Conservation (phyloP, 306 rosid genomes). For the Senna tora region DNA sequence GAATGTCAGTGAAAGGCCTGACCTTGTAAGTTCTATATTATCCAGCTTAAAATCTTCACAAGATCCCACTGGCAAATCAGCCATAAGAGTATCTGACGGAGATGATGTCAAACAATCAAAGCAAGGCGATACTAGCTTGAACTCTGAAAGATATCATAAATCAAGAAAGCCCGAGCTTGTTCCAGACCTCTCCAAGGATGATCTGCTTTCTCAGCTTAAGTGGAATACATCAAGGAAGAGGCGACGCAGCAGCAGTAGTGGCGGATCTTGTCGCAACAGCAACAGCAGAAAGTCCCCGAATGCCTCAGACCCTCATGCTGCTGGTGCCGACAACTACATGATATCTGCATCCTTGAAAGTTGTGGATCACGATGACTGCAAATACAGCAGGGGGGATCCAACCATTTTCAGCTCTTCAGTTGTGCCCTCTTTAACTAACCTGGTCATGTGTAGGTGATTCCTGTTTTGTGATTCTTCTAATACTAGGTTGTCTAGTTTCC, state of each 20-base stretch:
- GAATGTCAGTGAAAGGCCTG: conserved; percentile 58
- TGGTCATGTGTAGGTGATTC: conserved; percentile 87
- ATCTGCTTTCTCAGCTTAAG: conserved; percentile 51
- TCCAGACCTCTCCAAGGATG: conserved; percentile 71
- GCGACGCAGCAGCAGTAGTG: conserved; percentile 36
- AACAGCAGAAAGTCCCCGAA: conserved; percentile 32
- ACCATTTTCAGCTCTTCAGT: conserved; percentile 67
- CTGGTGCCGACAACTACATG: conserved; percentile 54
- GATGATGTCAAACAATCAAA: conserved; percentile 43
- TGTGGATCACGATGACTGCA: conserved; percentile 79
- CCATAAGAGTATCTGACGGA: conserved; percentile 19
- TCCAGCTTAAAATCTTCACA: conserved; percentile 37
- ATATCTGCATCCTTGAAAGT: conserved; percentile 57
- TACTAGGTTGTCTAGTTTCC: conserved; percentile 15
- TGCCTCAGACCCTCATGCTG: conserved; percentile 36
- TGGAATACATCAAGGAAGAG: conserved; percentile 79
- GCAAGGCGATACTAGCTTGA: conserved; percentile 36
- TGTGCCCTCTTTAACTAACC: conserved; percentile 66
- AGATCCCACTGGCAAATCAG: conserved; percentile 33
- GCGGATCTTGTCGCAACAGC: conserved; percentile 25
- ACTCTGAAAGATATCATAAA: conserved; percentile 32
- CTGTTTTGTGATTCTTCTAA: not conserved
- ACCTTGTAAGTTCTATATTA: conserved; percentile 51
- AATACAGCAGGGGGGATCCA: conserved; percentile 61
- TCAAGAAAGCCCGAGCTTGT: conserved; percentile 33